Evolutionary conservation across 2,329 filamentous ascomycete genomes (phyloP).

Genomic region (Fusarium circinatum): DNA sequence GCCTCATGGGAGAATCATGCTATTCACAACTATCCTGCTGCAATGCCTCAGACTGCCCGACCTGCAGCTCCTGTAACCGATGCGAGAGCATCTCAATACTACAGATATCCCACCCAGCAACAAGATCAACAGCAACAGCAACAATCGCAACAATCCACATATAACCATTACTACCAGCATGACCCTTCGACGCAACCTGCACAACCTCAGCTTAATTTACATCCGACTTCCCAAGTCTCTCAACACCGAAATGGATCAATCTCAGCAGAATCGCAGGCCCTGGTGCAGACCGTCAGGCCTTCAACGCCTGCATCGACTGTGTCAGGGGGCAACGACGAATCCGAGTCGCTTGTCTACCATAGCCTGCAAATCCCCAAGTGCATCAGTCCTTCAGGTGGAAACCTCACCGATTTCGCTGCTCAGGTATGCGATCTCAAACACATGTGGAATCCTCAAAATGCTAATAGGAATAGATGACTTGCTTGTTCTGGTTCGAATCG

Average conservation of each 20-base stretch:
- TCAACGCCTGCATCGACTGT: conserved; percentile 49
- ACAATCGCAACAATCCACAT: conserved; percentile 12
- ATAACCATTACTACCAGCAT: conserved; percentile 28
- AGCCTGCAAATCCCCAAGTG: conserved; percentile 78
- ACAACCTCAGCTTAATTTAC: conserved; percentile 18
- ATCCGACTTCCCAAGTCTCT: conserved; percentile 18
- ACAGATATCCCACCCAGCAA: conserved; percentile 46
- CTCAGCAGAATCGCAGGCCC: conserved; percentile 29
- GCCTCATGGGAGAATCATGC: conserved; percentile 60
- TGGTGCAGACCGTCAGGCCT: conserved; percentile 48
- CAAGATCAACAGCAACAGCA: conserved; percentile 24
- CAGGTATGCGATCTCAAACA: conserved; percentile 64
- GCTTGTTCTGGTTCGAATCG: conserved; percentile 97
- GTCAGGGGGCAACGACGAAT: conserved; percentile 49
- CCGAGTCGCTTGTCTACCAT: conserved; percentile 62
- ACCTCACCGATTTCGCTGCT: conserved; percentile 83
- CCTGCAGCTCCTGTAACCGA: conserved; percentile 50
- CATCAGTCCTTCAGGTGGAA: conserved; percentile 80
- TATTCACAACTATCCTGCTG: conserved; percentile 53
- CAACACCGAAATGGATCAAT: conserved; percentile 34
- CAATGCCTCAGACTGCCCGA: conserved; percentile 49
- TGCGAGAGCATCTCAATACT: conserved; percentile 45
- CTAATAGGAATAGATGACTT: conserved; percentile 77
- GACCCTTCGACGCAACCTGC: conserved; percentile 16
- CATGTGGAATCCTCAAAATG: background rate